phyloP scores from a whole-genome alignment of 2,329 filamentous ascomycete genomes.

The Thelonectria olida region DNA sequence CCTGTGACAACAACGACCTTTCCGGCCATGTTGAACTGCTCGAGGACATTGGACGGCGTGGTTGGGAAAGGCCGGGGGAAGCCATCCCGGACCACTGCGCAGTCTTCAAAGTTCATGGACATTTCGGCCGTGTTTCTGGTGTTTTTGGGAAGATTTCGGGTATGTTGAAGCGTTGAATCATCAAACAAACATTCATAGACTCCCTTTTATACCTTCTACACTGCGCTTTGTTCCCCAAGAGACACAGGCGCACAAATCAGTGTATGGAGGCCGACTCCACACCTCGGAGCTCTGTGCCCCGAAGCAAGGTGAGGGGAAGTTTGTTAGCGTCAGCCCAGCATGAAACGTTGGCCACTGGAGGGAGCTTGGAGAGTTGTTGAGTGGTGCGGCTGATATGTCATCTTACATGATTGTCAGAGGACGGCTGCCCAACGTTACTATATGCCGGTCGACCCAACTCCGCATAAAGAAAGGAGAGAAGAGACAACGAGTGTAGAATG shows the following conservation, averaged over 20 bases:
- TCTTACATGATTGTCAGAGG: too few relatives aligned
- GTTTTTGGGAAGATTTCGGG: background rate
- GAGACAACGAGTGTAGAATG: too few relatives aligned
- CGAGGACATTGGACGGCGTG: conserved; percentile 49
- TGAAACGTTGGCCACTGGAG: background rate
- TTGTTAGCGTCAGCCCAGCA: background rate
- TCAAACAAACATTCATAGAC: background rate
- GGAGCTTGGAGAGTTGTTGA: background rate
- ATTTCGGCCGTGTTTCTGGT: conserved; percentile 25
- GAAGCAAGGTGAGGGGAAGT: conserved; percentile 3
- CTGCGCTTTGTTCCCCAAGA: background rate
- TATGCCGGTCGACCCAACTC: too few relatives aligned
- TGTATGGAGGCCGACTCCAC: background rate
- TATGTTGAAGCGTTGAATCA: background rate
- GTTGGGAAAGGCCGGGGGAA: conserved; percentile 39
- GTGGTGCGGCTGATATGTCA: background rate
- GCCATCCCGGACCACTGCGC: conserved; percentile 28
- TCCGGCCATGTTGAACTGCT: conserved; percentile 54
- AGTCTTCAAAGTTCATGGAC: conserved; percentile 41
- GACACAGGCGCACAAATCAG: background rate
- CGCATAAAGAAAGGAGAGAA: too few relatives aligned
- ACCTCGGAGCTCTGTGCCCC: conserved; percentile 18
- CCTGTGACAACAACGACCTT: conserved; percentile 56
- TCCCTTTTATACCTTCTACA: background rate
- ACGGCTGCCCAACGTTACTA: too few relatives aligned